These are phyloP conservation scores for Luffa aegyptiaca DNA, from an alignment of 306 rosid genomes.

Conservation along the genomic window DNA sequence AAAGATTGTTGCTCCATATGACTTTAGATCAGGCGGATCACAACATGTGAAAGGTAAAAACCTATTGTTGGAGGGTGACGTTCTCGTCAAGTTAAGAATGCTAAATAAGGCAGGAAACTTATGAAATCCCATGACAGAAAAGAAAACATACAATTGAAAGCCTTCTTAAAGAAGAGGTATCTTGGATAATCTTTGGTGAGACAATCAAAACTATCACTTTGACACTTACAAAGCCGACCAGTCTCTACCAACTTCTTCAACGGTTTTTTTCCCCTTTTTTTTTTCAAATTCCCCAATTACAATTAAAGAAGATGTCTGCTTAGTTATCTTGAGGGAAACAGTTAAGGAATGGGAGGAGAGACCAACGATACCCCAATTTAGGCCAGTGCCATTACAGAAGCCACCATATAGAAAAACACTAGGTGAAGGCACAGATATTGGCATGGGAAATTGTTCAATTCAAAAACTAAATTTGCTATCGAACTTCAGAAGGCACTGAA, in stretches of 20 bases:
- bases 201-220: conserved; percentile 22
- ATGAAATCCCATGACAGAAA: conserved; percentile 19
- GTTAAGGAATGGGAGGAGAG: conserved; percentile 31
- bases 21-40: not conserved
- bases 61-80: conserved; percentile 9
- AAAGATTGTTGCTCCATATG: not conserved
- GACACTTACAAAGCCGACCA: not conserved
- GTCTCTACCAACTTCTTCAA: not conserved
- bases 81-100: not conserved
- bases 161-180: conserved; percentile 21
- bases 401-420: not conserved
- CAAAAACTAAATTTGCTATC: too few relatives aligned
- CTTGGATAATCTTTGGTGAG: conserved; percentile 22
- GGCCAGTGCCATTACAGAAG: too few relatives aligned
- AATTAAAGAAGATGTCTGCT: conserved; percentile 25
- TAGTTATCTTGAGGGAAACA: conserved; percentile 26
- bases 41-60: not conserved
- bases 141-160: conserved; percentile 11
- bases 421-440: too few relatives aligned
- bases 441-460: too few relatives aligned
- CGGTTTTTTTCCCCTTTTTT: not conserved
- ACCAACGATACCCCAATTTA: conserved; percentile 6
- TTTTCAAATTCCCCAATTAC: not conserved
- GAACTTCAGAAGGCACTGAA: not conserved
- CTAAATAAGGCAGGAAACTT: conserved; percentile 1